These are phyloP conservation scores for Ceratocystis papillata DNA, from an alignment of 2,329 filamentous ascomycete species.

Conservation along the genomic window DNA sequence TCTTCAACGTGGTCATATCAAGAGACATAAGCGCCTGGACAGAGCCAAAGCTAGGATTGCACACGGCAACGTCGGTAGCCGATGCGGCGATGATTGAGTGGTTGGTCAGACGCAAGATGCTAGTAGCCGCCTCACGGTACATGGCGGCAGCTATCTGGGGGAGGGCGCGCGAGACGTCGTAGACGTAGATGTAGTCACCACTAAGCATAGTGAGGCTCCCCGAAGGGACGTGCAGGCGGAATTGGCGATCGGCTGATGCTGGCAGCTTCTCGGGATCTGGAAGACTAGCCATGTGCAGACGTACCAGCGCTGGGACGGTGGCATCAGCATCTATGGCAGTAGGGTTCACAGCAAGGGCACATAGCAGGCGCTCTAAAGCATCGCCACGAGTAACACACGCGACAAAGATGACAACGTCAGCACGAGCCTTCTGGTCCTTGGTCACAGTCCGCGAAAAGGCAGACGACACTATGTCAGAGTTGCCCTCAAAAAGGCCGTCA, in stretches of 20 bases:
- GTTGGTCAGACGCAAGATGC: constrained; percentile 56
- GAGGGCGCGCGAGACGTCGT: constrained; percentile 52
- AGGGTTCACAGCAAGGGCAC: constrained; percentile 30
- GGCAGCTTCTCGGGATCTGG: constrained; percentile 26
- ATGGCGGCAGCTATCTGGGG: constrained; percentile 50
- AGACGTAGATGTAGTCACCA: constrained; percentile 45
- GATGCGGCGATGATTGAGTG: constrained; percentile 56
- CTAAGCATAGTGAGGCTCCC: constrained; percentile 53
- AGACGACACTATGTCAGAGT: constrained; percentile 34
- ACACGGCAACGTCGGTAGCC: constrained; percentile 45
- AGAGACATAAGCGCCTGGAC: constrained; percentile 42
- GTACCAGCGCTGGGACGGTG: constrained; percentile 28
- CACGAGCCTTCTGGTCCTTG: constrained; percentile 29
- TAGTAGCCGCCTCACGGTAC: constrained; percentile 42
- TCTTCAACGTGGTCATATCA: constrained; percentile 35
- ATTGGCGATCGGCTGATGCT: constrained; percentile 29
- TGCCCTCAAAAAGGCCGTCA: constrained; percentile 46
- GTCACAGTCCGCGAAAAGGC: constrained; percentile 22
- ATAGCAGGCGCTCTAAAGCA: constrained; percentile 29
- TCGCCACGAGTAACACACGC: constrained; percentile 26
- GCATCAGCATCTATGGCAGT: constrained; percentile 25
- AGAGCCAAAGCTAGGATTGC: constrained; percentile 58
- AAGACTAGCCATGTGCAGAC: constrained; percentile 35
- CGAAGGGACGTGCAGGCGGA: constrained; percentile 51
- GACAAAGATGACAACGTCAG: constrained; percentile 44